phyloP scores from a whole-genome alignment of 148 eudicot species.

The Chenopodium album region DNA sequence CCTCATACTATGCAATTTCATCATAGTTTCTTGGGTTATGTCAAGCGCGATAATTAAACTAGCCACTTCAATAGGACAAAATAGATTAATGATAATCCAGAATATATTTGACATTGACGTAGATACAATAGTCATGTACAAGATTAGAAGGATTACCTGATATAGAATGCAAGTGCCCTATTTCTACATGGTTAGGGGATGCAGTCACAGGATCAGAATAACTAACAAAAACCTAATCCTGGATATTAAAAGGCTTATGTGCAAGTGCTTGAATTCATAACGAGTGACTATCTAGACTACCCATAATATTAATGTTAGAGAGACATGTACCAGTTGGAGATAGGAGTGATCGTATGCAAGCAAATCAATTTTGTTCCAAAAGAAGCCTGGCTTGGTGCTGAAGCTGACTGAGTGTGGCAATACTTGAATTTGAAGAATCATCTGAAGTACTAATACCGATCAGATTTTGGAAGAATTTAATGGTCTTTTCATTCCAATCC shows the following conservation, averaged over 20 bases:
- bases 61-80: background rate
- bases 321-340: background rate
- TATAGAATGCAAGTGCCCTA: conserved; percentile 10
- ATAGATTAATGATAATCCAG: background rate
- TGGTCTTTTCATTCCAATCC: conserved; percentile 35
- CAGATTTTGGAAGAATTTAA: conserved; percentile 37
- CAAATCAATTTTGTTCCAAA: conserved; percentile 42
- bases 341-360: background rate
- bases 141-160: background rate
- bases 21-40: background rate
- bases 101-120: background rate
- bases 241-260: conserved; percentile 10
- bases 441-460: conserved; percentile 24
- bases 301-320: background rate
- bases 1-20: background rate
- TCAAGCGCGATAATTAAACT: background rate
- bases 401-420: conserved; percentile 44
- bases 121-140: conserved; percentile 14
- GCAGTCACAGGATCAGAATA: conserved; percentile 9
- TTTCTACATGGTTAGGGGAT: background rate
- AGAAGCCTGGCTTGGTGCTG: conserved; percentile 60
- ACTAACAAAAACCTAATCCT: conserved; percentile 27
- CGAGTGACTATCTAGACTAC: background rate
- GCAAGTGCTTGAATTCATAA: background rate
- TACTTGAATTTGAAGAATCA: conserved; percentile 18